phyloP scores from a whole-genome alignment of 495 filamentous ascomycete species.

The Halenospora varia region DNA sequence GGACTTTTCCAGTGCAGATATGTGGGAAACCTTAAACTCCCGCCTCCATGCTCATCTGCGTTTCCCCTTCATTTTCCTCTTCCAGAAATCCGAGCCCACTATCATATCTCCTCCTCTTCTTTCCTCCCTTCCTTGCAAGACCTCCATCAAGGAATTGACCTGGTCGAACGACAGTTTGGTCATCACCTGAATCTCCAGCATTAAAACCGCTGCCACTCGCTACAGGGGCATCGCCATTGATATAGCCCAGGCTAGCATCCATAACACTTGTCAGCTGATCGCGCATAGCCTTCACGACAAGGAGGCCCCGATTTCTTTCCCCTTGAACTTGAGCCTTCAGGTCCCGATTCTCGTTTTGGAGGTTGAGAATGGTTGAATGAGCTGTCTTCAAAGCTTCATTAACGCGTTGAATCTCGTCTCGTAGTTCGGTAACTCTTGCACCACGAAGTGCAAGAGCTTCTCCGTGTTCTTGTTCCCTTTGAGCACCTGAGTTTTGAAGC shows the following conservation, averaged over 20 bases:
- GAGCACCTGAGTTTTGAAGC: neutral
- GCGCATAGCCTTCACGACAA: slow-evolving; percentile 48
- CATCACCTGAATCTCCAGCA: neutral
- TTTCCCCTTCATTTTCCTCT: slow-evolving; percentile 45
- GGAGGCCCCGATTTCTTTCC: slow-evolving; percentile 41
- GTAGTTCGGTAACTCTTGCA: slow-evolving; percentile 36
- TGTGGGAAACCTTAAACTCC: neutral
- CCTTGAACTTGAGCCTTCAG: slow-evolving; percentile 36
- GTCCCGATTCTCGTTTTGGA: slow-evolving; percentile 34
- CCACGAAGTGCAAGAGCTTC: slow-evolving; percentile 39
- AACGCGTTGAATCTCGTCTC: slow-evolving; percentile 33
- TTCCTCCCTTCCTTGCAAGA: slow-evolving; percentile 25
- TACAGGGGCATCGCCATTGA: slow-evolving; percentile 13
- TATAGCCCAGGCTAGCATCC: slow-evolving; percentile 32
- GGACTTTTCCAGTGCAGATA: neutral
- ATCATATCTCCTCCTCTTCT: slow-evolving; percentile 50
- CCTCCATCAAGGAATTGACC: slow-evolving; percentile 29
- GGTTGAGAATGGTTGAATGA: slow-evolving; percentile 29
- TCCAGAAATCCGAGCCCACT: slow-evolving; percentile 61
- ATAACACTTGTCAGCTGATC: slow-evolving; percentile 37
- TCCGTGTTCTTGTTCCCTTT: slow-evolving; percentile 31
- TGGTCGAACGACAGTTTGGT: slow-evolving; percentile 1
- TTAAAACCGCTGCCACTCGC: neutral
- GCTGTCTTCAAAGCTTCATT: slow-evolving; percentile 33
- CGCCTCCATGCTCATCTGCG: neutral